A percentile compares a stretch with the other conserved stretches of the same genome.
Conservation (phyloP, 116 monocot genomes). For the Trichopus zeylanicus region DNA sequence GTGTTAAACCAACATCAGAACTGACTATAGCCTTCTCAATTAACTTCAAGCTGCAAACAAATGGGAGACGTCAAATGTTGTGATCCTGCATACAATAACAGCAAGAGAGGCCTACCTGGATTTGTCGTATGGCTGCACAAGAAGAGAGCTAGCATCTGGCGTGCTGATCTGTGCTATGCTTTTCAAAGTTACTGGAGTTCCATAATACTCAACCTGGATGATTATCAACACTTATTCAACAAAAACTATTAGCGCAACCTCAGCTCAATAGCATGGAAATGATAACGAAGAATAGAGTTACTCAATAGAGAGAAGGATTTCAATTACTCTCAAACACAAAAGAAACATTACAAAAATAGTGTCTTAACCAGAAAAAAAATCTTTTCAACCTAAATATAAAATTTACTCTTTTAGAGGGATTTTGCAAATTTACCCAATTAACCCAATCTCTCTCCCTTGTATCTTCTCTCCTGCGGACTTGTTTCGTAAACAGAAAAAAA, state of each 20-base stretch:
- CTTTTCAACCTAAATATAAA: too few species aligned
- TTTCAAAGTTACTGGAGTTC: conserved; percentile 84
- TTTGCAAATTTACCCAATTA: too few species aligned
- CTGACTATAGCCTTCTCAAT: conserved; percentile 95
- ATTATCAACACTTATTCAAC: neutral
- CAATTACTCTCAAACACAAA: too few species aligned
- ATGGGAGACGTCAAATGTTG: neutral
- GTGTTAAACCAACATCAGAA: conserved; percentile 79
- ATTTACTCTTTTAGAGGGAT: too few species aligned
- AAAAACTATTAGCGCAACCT: neutral
- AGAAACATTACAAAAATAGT: too few species aligned
- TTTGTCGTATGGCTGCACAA: conserved; percentile 90
- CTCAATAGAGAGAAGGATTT: too few species aligned
- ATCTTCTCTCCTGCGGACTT: too few species aligned
- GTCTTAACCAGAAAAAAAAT: too few species aligned
- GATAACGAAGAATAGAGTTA: too few species aligned
- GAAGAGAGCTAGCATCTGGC: conserved; percentile 85
- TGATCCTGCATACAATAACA: too few species aligned
- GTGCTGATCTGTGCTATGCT: conserved; percentile 92
- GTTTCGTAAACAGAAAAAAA: too few species aligned
- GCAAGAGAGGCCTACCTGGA: conserved; percentile 42
- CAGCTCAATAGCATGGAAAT: neutral
- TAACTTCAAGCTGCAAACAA: conserved; percentile 58
- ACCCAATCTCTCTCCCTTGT: too few species aligned
- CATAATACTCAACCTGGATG: conserved; percentile 93